Conservation (phyloP, 164 flowering plant species). For the Aristolochia californica region DNA sequence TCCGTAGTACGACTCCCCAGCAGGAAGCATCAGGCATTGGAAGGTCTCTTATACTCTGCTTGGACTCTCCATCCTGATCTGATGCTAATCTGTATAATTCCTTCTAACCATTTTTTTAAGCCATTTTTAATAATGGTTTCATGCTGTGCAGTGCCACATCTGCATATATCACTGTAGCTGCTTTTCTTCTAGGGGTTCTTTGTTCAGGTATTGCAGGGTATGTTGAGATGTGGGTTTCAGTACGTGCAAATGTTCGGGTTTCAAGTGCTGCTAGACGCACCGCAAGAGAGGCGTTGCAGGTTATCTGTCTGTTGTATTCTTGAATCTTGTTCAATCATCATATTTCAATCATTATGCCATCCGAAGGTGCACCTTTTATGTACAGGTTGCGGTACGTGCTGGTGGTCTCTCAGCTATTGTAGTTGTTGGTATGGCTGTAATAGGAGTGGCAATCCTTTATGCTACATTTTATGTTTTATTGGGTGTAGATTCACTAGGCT, state of each 20-base stretch:
- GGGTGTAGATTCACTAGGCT: conserved; percentile 75
- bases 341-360: neutral
- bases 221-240: conserved; percentile 99
- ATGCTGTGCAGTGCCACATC: conserved; percentile 57
- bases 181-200: conserved; percentile 90
- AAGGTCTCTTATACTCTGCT: conserved; percentile 33
- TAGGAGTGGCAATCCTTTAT: conserved; percentile 85
- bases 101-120: no score
- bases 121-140: neutral
- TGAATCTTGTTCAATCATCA: neutral
- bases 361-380: neutral
- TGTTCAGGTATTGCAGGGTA: conserved; percentile 98
- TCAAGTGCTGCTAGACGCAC: conserved; percentile 99
- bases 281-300: conserved; percentile 98
- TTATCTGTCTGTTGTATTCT: conserved; percentile 14
- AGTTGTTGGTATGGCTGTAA: conserved; percentile 96
- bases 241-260: conserved; percentile 97
- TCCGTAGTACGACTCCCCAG: conserved; percentile 78
- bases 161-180: conserved; percentile 85
- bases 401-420: conserved; percentile 95
- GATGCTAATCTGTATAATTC: no score
- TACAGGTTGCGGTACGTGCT: conserved; percentile 95
- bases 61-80: neutral
- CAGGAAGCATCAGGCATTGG: conserved; percentile 86
- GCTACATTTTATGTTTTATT: conserved; percentile 81